Conservation (phyloP, 2,329 filamentous ascomycete genomes). For the Zymoseptoria crescenta region DNA sequence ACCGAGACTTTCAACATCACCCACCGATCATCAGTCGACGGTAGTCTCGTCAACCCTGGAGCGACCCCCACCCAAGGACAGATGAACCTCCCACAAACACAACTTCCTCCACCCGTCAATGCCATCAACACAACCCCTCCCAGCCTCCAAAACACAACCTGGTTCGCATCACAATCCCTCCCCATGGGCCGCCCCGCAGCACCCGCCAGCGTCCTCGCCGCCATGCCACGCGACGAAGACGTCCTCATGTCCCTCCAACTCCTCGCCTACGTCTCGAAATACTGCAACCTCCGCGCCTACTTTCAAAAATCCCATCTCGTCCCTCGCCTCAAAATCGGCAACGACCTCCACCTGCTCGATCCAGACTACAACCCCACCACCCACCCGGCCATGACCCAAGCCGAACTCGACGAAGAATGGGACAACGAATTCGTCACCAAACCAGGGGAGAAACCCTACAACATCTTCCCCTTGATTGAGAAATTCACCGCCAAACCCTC, state of each 20-base stretch:
- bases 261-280: conserved; percentile 95
- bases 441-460: conserved; percentile 38
- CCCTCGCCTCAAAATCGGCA: conserved; percentile 80
- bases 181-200: conserved; percentile 22
- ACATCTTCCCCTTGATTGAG: conserved; percentile 96
- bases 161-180: conserved; percentile 22
- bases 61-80: conserved; percentile 52
- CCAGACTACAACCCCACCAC: conserved; percentile 47
- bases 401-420: conserved; percentile 67
- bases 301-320: conserved; percentile 94
- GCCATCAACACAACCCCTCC: conserved; percentile 67
- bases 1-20: conserved; percentile 90
- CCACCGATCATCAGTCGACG: conserved; percentile 74
- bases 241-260: conserved; percentile 97
- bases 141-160: conserved; percentile 50
- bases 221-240: conserved; percentile 94
- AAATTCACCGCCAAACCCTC: conserved; percentile 80
- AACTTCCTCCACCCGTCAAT: conserved; percentile 47
- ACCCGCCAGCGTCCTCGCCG: conserved; percentile 63
- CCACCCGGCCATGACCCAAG: conserved; percentile 32
- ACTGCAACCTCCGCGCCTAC: conserved; percentile 90
- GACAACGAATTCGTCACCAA: conserved; percentile 67
- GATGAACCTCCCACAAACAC: conserved; percentile 22
- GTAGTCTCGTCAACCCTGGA: conserved; percentile 68
- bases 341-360: conserved; percentile 73